Evolutionary conservation across 768 basidiomycete genomes (phyloP).

Genomic region (Mycena pura): DNA sequence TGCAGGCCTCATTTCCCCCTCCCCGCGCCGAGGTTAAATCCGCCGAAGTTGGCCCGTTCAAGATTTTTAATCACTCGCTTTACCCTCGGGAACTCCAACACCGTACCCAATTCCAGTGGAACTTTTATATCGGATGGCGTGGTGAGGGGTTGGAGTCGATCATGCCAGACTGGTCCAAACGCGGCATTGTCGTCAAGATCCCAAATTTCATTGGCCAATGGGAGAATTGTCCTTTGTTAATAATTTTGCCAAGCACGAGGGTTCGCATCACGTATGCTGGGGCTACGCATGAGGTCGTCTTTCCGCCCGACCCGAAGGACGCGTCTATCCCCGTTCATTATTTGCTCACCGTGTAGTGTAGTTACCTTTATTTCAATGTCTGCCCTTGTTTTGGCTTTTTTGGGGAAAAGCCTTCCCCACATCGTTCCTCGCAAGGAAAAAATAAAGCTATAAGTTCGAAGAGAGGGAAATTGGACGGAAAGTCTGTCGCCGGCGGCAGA

Average conservation of each 20-base stretch:
- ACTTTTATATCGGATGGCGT: background rate
- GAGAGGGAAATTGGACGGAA: no score
- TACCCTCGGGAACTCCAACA: background rate
- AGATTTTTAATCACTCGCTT: background rate
- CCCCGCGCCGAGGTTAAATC: background rate
- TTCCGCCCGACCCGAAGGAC: slow-evolving; percentile 2
- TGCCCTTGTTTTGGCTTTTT: no score
- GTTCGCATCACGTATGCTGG: background rate
- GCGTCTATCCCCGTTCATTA: background rate
- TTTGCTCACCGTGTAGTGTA: no score
- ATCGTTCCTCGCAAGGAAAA: no score
- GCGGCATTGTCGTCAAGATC: background rate
- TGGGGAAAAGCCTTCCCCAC: no score
- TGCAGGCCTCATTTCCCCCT: no score
- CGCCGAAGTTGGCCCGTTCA: background rate
- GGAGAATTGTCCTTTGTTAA: background rate
- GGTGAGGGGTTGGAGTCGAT: background rate
- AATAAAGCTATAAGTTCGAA: no score
- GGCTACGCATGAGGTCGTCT: slow-evolving; percentile 1
- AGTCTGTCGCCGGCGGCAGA: no score
- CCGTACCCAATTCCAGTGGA: background rate
- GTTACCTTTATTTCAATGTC: no score
- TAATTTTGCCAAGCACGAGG: background rate
- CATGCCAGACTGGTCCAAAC: background rate
- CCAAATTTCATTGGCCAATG: background rate